phyloP scores from a whole-genome alignment of 805 yeast genomes.

The Starmerella cellae region DNA sequence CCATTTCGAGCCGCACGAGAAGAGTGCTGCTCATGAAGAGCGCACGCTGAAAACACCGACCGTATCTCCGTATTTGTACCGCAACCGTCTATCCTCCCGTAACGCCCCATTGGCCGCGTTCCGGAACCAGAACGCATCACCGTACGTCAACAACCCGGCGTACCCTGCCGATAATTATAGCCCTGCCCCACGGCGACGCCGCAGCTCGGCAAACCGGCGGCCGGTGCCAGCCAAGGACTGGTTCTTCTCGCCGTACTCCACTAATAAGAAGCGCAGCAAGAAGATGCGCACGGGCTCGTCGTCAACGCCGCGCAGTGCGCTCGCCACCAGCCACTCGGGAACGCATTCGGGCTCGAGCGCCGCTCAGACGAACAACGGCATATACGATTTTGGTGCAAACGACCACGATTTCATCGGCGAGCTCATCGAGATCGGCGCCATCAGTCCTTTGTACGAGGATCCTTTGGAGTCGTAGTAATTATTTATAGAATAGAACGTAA shows the following conservation, averaged over 20 bases:
- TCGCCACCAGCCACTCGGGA: slow-evolving; percentile 13
- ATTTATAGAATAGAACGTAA: no score
- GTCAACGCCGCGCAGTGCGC: no score
- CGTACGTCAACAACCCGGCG: slow-evolving; percentile 15
- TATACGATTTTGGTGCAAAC: slow-evolving; percentile 23
- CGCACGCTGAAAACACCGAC: slow-evolving; percentile 9
- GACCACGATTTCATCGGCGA: slow-evolving; percentile 26
- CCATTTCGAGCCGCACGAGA: no score
- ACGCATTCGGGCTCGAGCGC: neutral
- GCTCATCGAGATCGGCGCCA: slow-evolving; percentile 27
- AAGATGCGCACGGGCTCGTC: neutral
- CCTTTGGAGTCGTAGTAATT: no score
- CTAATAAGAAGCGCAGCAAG: neutral
- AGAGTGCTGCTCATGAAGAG: neutral
- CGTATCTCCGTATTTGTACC: slow-evolving; percentile 26
- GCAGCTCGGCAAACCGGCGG: slow-evolving; percentile 19
- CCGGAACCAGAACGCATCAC: slow-evolving; percentile 53
- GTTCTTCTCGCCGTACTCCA: slow-evolving; percentile 21
- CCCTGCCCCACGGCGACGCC: slow-evolving; percentile 15
- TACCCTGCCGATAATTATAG: slow-evolving; percentile 13
- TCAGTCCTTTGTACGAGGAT: slow-evolving; percentile 24
- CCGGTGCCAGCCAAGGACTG: slow-evolving; percentile 20
- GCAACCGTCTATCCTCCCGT: slow-evolving; percentile 26
- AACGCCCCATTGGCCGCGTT: slow-evolving; percentile 77
- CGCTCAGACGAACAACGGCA: no score